phyloP scores from a whole-genome alignment of 1,284 basidiomycete species.

The Ceratobasidium sp. region DNA sequence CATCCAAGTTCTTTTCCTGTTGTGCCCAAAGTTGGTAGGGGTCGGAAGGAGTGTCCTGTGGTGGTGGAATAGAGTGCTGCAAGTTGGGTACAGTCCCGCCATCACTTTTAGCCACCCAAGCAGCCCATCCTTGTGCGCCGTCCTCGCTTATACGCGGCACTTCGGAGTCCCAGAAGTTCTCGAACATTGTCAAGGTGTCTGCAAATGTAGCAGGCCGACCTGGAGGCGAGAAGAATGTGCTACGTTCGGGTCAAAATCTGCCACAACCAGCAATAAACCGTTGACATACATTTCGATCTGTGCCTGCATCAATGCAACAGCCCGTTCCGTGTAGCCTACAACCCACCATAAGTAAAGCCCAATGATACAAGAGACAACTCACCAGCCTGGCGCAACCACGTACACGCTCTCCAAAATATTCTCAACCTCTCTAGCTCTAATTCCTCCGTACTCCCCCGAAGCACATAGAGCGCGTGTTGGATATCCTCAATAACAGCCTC shows the following conservation, averaged over 20 bases:
- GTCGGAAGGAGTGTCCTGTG: conserved; percentile 56
- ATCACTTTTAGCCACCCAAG: conserved; percentile 42
- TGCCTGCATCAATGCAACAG: conserved; percentile 59
- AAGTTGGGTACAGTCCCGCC: neutral
- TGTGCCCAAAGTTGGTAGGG: conserved; percentile 76
- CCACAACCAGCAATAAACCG: neutral
- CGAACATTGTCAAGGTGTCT: conserved; percentile 54
- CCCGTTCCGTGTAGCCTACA: conserved; percentile 59
- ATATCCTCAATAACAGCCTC: conserved; percentile 66
- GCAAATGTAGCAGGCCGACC: conserved; percentile 49
- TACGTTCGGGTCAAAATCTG: conserved; percentile 44
- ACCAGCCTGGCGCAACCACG: conserved; percentile 82
- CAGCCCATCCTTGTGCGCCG: conserved; percentile 56
- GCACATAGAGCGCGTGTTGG: conserved; percentile 56
- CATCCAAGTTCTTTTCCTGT: conserved; percentile 67
- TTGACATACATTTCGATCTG: conserved; percentile 58
- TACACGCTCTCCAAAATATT: conserved; percentile 74
- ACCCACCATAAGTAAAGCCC: neutral
- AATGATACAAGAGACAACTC: conserved; percentile 49
- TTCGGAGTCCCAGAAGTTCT: conserved; percentile 62
- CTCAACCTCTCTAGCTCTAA: conserved; percentile 69
- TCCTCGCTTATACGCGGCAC: conserved; percentile 59
- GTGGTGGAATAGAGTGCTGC: neutral
- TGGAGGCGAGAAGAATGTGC: conserved; percentile 55
- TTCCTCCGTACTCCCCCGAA: conserved; percentile 53